Conservation (phyloP, 352 stramenopile species). For the Globisporangium ultimum region DNA sequence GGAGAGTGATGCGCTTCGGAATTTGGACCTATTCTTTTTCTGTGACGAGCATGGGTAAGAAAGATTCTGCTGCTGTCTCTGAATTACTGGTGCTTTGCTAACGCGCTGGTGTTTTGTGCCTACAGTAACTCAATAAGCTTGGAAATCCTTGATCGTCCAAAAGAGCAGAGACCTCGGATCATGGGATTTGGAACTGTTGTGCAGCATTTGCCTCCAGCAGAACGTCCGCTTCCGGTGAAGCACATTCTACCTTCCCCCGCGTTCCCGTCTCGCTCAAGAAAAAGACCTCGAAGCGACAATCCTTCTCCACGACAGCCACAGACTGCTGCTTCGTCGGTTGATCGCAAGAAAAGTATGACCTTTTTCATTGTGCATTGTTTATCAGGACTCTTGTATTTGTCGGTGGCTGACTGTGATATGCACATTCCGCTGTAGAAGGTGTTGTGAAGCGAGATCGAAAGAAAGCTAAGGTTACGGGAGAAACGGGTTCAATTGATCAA, state of each 20-base stretch:
- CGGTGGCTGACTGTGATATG: background rate
- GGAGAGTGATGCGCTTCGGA: constrained; percentile 63
- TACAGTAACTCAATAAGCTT: constrained; percentile 69
- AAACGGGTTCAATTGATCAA: constrained; percentile 33
- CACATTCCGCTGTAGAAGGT: constrained; percentile 1
- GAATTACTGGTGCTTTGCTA: background rate
- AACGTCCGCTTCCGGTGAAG: constrained; percentile 65
- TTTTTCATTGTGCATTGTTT: background rate
- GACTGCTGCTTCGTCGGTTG: constrained; percentile 13
- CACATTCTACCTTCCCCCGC: constrained; percentile 66
- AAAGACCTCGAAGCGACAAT: constrained; percentile 57
- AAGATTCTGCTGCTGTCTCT: background rate
- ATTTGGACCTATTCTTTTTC: constrained; percentile 85
- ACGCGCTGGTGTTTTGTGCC: background rate
- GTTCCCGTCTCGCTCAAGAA: constrained; percentile 71
- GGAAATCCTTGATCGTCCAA: constrained; percentile 73
- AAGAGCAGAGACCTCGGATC: constrained; percentile 71
- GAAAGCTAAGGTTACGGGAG: constrained; percentile 20
- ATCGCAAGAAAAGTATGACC: background rate
- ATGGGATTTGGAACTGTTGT: constrained; percentile 84
- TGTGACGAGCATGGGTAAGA: constrained; percentile 77
- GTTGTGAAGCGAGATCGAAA: constrained; percentile 13
- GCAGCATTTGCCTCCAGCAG: constrained; percentile 56
- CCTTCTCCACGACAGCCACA: constrained; percentile 22
- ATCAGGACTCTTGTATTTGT: background rate